Base-by-base conservation (phyloP, 2,329 filamentous ascomycete genomes). In the Phialocephala sp. region DNA sequence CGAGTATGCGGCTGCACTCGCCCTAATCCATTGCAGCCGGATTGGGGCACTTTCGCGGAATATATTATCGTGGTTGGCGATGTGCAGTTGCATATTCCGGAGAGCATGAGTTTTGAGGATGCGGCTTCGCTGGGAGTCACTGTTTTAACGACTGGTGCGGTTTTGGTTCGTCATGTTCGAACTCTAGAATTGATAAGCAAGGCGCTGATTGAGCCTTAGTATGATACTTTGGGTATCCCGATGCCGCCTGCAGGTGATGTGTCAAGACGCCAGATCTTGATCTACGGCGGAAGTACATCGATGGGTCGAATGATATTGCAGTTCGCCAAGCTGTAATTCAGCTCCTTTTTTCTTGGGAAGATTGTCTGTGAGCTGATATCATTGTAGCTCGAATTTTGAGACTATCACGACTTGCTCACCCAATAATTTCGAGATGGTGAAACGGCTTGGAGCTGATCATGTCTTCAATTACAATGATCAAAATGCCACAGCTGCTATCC, bases 391-490 rank as follows among this genome's bases (percentile, higher is more conserved):
- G 4, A 71, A 72, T 1, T 64, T 65, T 8, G 62, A 60, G 41
- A 69, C 73, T 35, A 63, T 81, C 50, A 77, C 81, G 11, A 82
- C 81, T n/a, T 77, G 79, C 61, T 83, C 80, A 1, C 77, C 80
- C 5, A 76, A 76, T 59, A 84, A 84, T 71, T 82, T 82, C 71
- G 76, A 79, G 1, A 77, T 84, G 4, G 74, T 82, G 8, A 79
- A 79, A 65, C 73, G 69, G 2, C 76, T 82, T 3, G 84, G 84
- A 20, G 83, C 83, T 0, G 78, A 80, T 63, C 75, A 78, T 27
- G 79, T 80, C 2, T 82, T 84, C 68, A 80, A 85, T 71, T 85
- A 86, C 76, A 67, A 69, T 58, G n/a, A 62, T 62, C 12, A 27
- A 20, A n/a, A 36, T n/a, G 15, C 54, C 9, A 14, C 54, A 56